Evolutionary conservation across 305 asterid genomes (phyloP).

Genomic region (Andrographis paniculata): DNA sequence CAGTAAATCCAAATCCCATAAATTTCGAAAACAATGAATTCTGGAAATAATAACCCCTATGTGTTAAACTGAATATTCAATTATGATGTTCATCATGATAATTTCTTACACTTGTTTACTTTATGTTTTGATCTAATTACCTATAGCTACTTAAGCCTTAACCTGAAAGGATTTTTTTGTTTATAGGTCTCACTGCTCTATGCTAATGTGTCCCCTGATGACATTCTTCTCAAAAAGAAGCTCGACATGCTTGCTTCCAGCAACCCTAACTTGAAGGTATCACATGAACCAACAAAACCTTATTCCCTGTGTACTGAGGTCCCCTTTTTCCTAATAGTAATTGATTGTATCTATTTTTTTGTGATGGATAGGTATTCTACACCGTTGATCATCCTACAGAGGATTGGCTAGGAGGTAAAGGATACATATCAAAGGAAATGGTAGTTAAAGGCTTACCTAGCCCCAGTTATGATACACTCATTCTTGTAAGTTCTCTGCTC

Average conservation of each 20-base stretch:
- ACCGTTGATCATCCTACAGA: conserved; percentile 81
- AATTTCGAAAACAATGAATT: no score
- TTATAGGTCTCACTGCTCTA: conserved; percentile 76
- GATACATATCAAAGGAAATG: conserved; percentile 80
- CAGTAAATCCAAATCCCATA: conserved; percentile 6
- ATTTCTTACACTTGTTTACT: background rate
- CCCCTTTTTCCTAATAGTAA: background rate
- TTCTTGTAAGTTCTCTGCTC: conserved; percentile 58
- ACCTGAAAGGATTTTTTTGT: conserved; percentile 10
- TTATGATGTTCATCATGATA: background rate
- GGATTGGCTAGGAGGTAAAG: conserved; percentile 83
- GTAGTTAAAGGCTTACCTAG: conserved; percentile 76
- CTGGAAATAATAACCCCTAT: no score
- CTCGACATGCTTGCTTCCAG: conserved; percentile 76
- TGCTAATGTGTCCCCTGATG: conserved; percentile 94
- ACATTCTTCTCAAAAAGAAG: conserved; percentile 88
- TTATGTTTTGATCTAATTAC: no score
- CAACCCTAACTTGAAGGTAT: conserved; percentile 85
- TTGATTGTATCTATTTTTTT: conserved; percentile 13
- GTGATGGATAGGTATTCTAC: conserved; percentile 56
- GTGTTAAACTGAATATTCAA: background rate
- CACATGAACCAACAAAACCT: conserved; percentile 7
- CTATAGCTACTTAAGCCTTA: no score
- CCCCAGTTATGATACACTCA: conserved; percentile 70
- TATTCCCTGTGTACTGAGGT: background rate